phyloP scores from a whole-genome alignment of 495 filamentous ascomycete genomes.

The Talaromyces borbonicus region DNA sequence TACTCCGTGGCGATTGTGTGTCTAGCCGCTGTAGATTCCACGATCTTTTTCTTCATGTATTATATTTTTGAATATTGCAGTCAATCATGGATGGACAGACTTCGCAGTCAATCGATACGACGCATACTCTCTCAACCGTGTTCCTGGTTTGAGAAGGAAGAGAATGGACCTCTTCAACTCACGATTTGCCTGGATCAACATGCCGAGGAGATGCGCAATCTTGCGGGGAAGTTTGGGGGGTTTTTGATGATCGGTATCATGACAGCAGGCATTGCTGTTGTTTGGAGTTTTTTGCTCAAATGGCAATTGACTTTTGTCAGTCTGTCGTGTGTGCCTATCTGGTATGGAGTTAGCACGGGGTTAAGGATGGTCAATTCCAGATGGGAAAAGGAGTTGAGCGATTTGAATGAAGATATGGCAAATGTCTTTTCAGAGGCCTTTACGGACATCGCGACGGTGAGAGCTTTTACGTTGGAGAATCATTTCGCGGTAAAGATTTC shows the following conservation, averaged over 20 bases:
- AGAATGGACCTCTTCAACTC: conserved; percentile 53
- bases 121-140: conserved; percentile 70
- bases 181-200: conserved; percentile 68
- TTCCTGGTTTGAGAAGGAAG: conserved; percentile 70
- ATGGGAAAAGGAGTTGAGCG: conserved; percentile 63
- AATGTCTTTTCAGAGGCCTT: conserved; percentile 70
- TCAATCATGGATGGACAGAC: conserved; percentile 68
- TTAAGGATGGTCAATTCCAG: conserved; percentile 52
- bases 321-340: conserved; percentile 55
- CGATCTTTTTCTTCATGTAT: conserved; percentile 53
- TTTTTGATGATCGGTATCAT: conserved; percentile 51
- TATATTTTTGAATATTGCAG: conserved; percentile 61
- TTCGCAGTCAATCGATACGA: conserved; percentile 58
- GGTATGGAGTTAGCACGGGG: conserved; percentile 52
- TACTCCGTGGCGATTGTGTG: conserved; percentile 65
- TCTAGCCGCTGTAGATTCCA: conserved; percentile 56
- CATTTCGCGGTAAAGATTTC: conserved; percentile 63
- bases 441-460: conserved; percentile 70
- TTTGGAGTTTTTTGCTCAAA: conserved; percentile 63
- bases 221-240: conserved; percentile 69
- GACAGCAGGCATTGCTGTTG: conserved; percentile 56
- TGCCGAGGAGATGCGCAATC: conserved; percentile 77
- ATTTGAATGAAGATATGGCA: conserved; percentile 42
- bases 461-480: conserved; percentile 63
- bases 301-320: conserved; percentile 81